A percentile compares a stretch with the other conserved stretches of the same genome.
Conservation (phyloP, 2,329 filamentous ascomycete genomes). For the Aspergillus transmontanensis region DNA sequence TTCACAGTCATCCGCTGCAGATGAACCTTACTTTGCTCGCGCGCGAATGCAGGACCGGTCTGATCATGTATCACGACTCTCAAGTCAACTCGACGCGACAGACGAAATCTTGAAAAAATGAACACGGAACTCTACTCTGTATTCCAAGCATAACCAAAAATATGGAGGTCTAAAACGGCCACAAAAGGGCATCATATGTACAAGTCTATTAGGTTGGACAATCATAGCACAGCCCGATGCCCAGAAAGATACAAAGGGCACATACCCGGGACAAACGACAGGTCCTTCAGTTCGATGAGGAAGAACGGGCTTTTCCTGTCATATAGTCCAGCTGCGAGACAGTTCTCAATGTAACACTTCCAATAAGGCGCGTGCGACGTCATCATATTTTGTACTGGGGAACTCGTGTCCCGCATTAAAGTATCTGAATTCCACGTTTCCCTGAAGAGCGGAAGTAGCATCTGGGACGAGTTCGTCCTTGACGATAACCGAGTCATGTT, state of each 20-base stretch:
- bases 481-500: slow-evolving; percentile 68
- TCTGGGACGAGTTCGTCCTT: slow-evolving; percentile 66
- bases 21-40: slow-evolving; percentile 36
- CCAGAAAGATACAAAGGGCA: not conserved
- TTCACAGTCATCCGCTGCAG: slow-evolving; percentile 28
- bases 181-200: slow-evolving; percentile 10
- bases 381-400: slow-evolving; percentile 62
- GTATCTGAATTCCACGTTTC: slow-evolving; percentile 59
- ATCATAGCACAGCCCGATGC: not conserved
- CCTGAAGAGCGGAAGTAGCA: slow-evolving; percentile 58
- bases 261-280: not conserved
- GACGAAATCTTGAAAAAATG: slow-evolving; percentile 31
- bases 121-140: slow-evolving; percentile 6
- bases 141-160: slow-evolving; percentile 7
- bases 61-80: slow-evolving; percentile 32
- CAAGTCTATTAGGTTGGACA: slow-evolving; percentile 13
- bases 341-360: slow-evolving; percentile 33
- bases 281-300: not conserved
- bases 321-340: not conserved
- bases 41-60: slow-evolving; percentile 35
- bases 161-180: not conserved
- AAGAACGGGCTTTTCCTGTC: not conserved
- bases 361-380: slow-evolving; percentile 59
- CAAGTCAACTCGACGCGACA: slow-evolving; percentile 32
- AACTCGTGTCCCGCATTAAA: slow-evolving; percentile 71